Evolutionary conservation across 768 basidiomycete species (phyloP), one percentile per base, ranked within the genome.

Genomic region (Lactifluus echinatus): DNA sequence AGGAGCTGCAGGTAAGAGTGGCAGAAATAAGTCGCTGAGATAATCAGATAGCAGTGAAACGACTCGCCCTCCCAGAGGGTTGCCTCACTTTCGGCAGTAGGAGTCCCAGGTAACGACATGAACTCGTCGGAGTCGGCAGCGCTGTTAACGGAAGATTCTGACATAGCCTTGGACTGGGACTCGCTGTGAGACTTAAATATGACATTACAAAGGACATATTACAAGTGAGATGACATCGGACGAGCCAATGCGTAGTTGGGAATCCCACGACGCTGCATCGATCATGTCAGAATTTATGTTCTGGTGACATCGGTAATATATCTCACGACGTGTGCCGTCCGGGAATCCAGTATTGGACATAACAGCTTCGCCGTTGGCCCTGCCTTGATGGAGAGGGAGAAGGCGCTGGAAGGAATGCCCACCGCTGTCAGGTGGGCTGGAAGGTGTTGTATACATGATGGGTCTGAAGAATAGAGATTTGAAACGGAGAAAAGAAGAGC

Each of bases 71-170:
- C 40, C 52, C 45, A 53, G 19, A 43, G 49, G 2, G 15, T 43
- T 11, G 19, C 15, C 3, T 24, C 48, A 11, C 19, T 48, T 12
- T 59, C 46, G 10, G 33, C 34, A 0, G 36, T 26, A 15, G 58
- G 58, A 8, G 58, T 50, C 36, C 24, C 53, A 33, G 58, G 58
- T 10, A 45, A 14, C 19, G 58, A 59, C 28, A 50, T 50, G 23
- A 59, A 55, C 23, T 21, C 28, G 50, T 59, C 58, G 23, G 58
- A 59, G 3, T 59, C 53, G 1, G 47, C 10, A 40, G 11, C 51
- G 8, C 15, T 40, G 31, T 54, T 42, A 0, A 24, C 14, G 8
- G 42, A 44, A 19, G 57, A 28, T n/a, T 2, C 19, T n/a, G 53
- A 55, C 31, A 33, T 26, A 21, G 34, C 17, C 42, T 28, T 45